A percentile compares a stretch with the other conserved stretches of the same genome.
Evolutionary conservation across 2,329 filamentous ascomycete species (phyloP).

Genomic region (Purpureocillium lavendulum): DNA sequence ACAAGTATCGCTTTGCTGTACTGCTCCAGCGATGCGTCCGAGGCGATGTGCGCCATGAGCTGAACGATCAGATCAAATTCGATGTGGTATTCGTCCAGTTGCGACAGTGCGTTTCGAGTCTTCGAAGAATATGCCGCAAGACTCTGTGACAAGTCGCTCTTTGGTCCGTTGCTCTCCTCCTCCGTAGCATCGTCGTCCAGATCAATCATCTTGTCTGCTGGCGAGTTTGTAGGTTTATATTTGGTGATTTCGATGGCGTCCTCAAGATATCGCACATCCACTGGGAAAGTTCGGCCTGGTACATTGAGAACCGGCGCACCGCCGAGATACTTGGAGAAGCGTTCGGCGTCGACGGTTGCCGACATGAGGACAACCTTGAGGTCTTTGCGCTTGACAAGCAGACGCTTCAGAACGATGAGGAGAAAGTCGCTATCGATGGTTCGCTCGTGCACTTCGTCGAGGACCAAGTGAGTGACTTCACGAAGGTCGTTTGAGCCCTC

Average conservation of each 20-base stretch:
- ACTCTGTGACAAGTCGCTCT: constrained; percentile 52
- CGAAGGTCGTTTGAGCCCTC: constrained; percentile 79
- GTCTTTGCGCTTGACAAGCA: constrained; percentile 68
- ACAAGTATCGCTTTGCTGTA: constrained; percentile 92
- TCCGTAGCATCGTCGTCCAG: constrained; percentile 53
- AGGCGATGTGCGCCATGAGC: constrained; percentile 68
- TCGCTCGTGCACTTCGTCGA: constrained; percentile 97
- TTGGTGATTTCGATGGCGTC: constrained; percentile 86
- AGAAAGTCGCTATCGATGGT: constrained; percentile 96
- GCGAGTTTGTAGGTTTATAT: constrained; percentile 45
- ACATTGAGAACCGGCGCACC: constrained; percentile 83
- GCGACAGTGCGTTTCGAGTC: constrained; percentile 65
- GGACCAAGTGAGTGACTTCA: constrained; percentile 85
- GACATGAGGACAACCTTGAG: constrained; percentile 96
- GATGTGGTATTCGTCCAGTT: constrained; percentile 85
- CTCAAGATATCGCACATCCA: constrained; percentile 80
- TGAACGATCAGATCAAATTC: constrained; percentile 81
- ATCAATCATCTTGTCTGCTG: constrained; percentile 46
- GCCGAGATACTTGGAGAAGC: constrained; percentile 82
- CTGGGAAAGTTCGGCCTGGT: constrained; percentile 88
- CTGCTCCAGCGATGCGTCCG: constrained; percentile 51
- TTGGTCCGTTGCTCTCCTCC: constrained; percentile 41
- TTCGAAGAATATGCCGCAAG: constrained; percentile 66
- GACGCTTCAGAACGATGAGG: constrained; percentile 79
- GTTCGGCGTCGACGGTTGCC: constrained; percentile 86